Base-by-base conservation (phyloP, 1,139 yeast genomes). In the Candida pseudoviswanathii region DNA sequence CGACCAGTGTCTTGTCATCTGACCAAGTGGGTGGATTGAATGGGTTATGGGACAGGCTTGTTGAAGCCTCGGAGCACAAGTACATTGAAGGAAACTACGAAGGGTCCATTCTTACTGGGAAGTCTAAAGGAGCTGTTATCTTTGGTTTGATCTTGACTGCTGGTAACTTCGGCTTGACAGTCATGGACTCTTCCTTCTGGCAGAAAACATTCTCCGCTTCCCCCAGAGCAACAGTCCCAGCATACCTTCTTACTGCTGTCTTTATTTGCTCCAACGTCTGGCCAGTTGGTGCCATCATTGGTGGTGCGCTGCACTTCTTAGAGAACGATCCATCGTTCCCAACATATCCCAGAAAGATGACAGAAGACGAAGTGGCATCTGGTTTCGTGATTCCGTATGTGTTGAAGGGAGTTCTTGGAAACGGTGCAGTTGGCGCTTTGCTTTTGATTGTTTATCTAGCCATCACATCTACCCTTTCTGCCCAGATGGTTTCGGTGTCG, bases 181-280 rank as follows among this genome's bases (percentile, higher is more conserved):
- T 67, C 8, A 62, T 65, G 64, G 71, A 67, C 52, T 59, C 65
- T 21, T 65, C 70, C 7, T 67, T 66, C 45, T 67, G 70, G 70
- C 71, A 67, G 55, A 70, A 71, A 51, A 60, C 70, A 25, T 70
- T 69, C 45, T 63, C 70, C 50, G 70, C 75, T 8, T 61, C 64
- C 54, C 59, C 68, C 7, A 64, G 59, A 43, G 69, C 75, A 25
- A 63, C 70, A 5, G 67, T 71, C 41, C 75, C 75, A 3, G 77
- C 75, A 7, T 73, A 73, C 49, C 55, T 71, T 31, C 58, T 67
- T 40, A 73, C 71, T 1, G 71, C 75, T 0, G 49, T 66, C 1
- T 55, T 61, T 9, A 70, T 71, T 38, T 66, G 65, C 47, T 60
- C 70, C 11, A 65, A 65, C 49, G 69, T 66, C 27, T 70, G 70